A percentile compares a stretch with the other conserved stretches of the same genome.
Evolutionary conservation across 2,329 filamentous ascomycete species (phyloP).

Genomic region (Fusarium sororula): DNA sequence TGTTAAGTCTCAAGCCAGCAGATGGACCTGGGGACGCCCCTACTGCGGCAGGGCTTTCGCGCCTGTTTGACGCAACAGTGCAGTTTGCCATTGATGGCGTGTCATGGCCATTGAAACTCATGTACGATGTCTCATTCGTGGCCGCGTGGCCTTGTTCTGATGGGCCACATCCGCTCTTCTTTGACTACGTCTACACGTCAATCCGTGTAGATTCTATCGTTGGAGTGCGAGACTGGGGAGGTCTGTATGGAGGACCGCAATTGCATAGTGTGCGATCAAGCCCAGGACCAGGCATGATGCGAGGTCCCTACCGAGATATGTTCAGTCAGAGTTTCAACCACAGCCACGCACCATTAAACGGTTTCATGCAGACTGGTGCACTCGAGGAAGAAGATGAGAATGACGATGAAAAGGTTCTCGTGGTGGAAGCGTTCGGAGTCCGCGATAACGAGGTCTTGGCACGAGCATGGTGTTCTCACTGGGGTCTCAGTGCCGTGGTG

Average conservation of each 20-base stretch:
- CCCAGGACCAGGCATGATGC: constrained; percentile 45
- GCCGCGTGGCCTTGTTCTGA: constrained; percentile 70
- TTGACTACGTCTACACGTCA: constrained; percentile 71
- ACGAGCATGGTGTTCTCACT: constrained; percentile 80
- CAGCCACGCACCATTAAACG: constrained; percentile 15
- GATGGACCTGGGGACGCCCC: constrained; percentile 38
- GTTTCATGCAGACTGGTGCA: constrained; percentile 24
- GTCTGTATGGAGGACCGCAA: constrained; percentile 48
- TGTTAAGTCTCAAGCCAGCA: constrained; percentile 67
- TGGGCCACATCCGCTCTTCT: constrained; percentile 75
- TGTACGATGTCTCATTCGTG: constrained; percentile 73
- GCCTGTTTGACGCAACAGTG: constrained; percentile 67
- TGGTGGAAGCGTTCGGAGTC: constrained; percentile 77
- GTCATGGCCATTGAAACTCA: constrained; percentile 70
- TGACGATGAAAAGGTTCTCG: constrained; percentile 72
- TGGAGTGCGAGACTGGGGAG: constrained; percentile 72
- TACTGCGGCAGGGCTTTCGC: constrained; percentile 47
- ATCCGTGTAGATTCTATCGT: constrained; percentile 73
- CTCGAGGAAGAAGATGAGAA: constrained; percentile 52
- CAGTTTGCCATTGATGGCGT: constrained; percentile 71
- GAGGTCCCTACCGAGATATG: constrained; percentile 39
- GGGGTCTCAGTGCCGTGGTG: constrained; percentile 76
- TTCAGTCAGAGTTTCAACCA: constrained; percentile 39
- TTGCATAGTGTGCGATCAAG: constrained; percentile 48
- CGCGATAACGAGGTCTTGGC: constrained; percentile 80